Evolutionary conservation across 345 rosid genomes (phyloP).

Genomic region (Hibiscus trionum): DNA sequence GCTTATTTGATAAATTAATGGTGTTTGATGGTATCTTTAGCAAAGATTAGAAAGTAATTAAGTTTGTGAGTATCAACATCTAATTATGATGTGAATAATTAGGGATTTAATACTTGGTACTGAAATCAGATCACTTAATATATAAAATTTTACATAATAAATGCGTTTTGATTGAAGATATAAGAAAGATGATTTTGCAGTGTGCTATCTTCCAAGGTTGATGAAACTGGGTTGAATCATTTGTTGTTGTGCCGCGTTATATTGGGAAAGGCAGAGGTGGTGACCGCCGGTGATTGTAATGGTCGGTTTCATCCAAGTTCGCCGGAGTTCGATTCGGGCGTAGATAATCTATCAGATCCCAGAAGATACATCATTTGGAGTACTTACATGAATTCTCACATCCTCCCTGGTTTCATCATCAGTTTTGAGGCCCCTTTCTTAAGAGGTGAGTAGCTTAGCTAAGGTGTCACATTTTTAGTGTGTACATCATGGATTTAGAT

Average conservation of each 20-base stretch:
- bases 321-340: slow-evolving; percentile 46
- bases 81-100: neutral
- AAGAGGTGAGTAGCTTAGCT: slow-evolving; percentile 1
- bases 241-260: slow-evolving; percentile 27
- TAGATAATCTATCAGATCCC: slow-evolving; percentile 39
- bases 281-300: slow-evolving; percentile 15
- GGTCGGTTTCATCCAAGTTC: slow-evolving; percentile 37
- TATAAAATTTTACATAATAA: neutral
- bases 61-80: neutral
- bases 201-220: slow-evolving; percentile 8
- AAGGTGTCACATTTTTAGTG: neutral
- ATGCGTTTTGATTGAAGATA: neutral
- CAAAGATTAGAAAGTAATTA: neutral
- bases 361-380: slow-evolving; percentile 43
- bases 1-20: neutral
- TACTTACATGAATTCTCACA: slow-evolving; percentile 45
- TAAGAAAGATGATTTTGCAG: slow-evolving; percentile 9
- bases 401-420: slow-evolving; percentile 38
- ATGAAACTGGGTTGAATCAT: slow-evolving; percentile 28
- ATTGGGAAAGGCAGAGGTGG: slow-evolving; percentile 30
- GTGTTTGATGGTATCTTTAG: neutral
- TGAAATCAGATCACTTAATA: neutral
- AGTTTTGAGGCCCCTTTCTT: slow-evolving; percentile 34
- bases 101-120: neutral
- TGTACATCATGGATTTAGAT: neutral